A percentile compares a stretch with the other conserved stretches of the same genome.
phyloP scores from a whole-genome alignment of 345 rosid species.

The Citrus medica region DNA sequence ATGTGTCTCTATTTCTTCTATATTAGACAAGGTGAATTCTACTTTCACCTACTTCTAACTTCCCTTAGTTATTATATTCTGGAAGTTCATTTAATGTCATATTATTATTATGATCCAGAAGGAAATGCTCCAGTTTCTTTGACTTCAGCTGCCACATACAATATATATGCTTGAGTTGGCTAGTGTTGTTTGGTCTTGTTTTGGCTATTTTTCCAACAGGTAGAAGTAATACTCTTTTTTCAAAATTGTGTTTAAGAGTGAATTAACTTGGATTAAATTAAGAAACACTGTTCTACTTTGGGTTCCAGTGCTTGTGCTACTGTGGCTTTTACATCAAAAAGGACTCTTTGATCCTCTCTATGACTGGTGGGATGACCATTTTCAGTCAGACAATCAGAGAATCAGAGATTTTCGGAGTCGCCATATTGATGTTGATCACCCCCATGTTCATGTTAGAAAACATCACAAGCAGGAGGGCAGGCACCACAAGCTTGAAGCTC shows the following conservation, averaged over 20 bases:
- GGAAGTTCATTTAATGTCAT: not conserved
- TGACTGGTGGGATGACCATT: slow-evolving; percentile 84
- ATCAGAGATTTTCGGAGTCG: slow-evolving; percentile 22
- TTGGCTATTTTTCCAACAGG: slow-evolving; percentile 74
- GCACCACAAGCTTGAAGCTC: slow-evolving; percentile 40
- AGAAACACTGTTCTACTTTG: not conserved
- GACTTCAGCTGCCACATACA: slow-evolving; percentile 92
- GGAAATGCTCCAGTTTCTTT: slow-evolving; percentile 74
- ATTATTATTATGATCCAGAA: slow-evolving; percentile 28
- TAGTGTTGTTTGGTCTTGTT: slow-evolving; percentile 70
- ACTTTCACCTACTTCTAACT: not conserved
- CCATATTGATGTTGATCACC: slow-evolving; percentile 18
- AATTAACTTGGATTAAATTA: not conserved
- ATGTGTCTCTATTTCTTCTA: not conserved
- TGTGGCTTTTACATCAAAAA: slow-evolving; percentile 88
- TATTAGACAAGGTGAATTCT: not conserved
- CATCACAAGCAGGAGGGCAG: slow-evolving; percentile 30
- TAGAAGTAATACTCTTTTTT: slow-evolving; percentile 20
- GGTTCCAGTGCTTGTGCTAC: slow-evolving; percentile 61
- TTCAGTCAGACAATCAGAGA: slow-evolving; percentile 22
- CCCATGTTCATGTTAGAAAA: slow-evolving; percentile 25
- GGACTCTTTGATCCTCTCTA: slow-evolving; percentile 78
- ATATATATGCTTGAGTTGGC: slow-evolving; percentile 87
- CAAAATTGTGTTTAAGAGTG: not conserved
- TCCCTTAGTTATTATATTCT: not conserved